Evolutionary conservation across 1,139 yeast species (phyloP).

Genomic region (Scheffersomyces quercinus): DNA sequence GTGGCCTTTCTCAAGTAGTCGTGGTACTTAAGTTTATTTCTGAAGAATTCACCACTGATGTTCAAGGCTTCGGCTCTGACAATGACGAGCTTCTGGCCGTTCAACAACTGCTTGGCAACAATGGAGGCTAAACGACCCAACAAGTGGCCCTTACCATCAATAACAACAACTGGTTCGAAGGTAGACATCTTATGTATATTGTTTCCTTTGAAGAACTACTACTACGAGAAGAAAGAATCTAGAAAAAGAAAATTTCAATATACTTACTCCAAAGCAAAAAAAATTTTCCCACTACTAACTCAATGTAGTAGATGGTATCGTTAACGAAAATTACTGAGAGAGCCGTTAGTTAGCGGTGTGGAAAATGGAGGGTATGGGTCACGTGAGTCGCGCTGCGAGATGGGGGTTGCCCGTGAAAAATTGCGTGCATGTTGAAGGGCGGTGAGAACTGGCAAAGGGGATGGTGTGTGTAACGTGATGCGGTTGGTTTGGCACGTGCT

Average conservation of each 20-base stretch:
- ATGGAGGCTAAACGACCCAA: conserved; percentile 99
- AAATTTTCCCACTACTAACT: conserved; percentile 7
- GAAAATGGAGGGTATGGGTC: conserved; percentile 3
- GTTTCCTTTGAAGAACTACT: background rate
- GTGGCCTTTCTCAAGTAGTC: conserved; percentile 99
- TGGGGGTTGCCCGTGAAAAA: background rate
- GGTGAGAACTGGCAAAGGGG: no score
- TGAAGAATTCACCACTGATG: conserved; percentile 99
- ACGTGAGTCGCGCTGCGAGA: conserved; percentile 2
- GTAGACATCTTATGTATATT: conserved; percentile 62
- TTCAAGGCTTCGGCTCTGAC: conserved; percentile 98
- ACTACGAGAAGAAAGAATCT: conserved; percentile 10
- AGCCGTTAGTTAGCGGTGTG: no score
- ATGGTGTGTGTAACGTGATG: no score
- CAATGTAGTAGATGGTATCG: no score
- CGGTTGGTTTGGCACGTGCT: no score
- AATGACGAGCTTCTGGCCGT: conserved; percentile 97
- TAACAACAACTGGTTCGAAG: conserved; percentile 95
- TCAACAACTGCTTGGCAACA: conserved; percentile 96
- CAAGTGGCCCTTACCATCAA: conserved; percentile 99
- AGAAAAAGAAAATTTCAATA: conserved; percentile 4
- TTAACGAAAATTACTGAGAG: no score
- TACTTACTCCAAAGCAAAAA: conserved; percentile 2
- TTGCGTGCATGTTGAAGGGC: no score
- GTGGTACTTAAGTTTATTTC: conserved; percentile 99